These are phyloP conservation scores for Phanerochaete sordida DNA, from an alignment of 768 basidiomycete genomes.

Conservation along the genomic window DNA sequence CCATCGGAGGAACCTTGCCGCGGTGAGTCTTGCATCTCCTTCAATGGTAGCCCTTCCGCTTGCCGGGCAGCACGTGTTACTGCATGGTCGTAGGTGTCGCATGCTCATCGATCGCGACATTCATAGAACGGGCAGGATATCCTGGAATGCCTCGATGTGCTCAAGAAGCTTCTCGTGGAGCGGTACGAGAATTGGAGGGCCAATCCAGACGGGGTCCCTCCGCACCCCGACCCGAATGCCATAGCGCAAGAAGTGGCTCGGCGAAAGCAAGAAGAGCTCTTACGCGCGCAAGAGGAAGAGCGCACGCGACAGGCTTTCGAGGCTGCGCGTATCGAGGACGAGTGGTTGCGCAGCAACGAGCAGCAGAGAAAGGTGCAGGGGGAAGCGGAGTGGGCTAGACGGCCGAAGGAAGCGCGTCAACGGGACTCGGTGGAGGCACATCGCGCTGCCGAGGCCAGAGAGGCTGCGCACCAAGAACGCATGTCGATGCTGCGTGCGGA, in stretches of 20 bases:
- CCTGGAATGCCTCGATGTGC: conserved; percentile 56
- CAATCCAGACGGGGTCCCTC: conserved; percentile 11
- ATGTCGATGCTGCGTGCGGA: conserved; percentile 12
- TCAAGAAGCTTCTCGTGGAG: conserved; percentile 63
- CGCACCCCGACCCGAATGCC: conserved; percentile 10
- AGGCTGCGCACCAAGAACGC: conserved; percentile 20
- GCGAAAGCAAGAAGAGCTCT: conserved; percentile 28
- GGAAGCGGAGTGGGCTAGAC: conserved; percentile 15
- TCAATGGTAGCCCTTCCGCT: no score
- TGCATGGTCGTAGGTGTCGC: not conserved
- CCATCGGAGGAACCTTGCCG: conserved; percentile 63
- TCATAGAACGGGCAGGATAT: conserved; percentile 72
- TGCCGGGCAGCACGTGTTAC: not conserved
- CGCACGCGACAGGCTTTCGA: conserved; percentile 36
- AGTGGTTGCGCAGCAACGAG: conserved; percentile 31
- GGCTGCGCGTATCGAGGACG: conserved; percentile 30
- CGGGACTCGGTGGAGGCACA: conserved; percentile 18
- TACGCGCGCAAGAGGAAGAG: conserved; percentile 29
- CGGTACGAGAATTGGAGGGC: conserved; percentile 48
- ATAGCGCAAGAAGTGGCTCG: conserved; percentile 20
- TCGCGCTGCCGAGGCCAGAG: conserved; percentile 18
- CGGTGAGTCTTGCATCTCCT: conserved; percentile 47
- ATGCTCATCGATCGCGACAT: conserved; percentile 17
- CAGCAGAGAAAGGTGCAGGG: conserved; percentile 18
- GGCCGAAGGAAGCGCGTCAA: conserved; percentile 15